phyloP scores from a whole-genome alignment of 768 basidiomycete genomes.

The Guyanaporus albipodus region DNA sequence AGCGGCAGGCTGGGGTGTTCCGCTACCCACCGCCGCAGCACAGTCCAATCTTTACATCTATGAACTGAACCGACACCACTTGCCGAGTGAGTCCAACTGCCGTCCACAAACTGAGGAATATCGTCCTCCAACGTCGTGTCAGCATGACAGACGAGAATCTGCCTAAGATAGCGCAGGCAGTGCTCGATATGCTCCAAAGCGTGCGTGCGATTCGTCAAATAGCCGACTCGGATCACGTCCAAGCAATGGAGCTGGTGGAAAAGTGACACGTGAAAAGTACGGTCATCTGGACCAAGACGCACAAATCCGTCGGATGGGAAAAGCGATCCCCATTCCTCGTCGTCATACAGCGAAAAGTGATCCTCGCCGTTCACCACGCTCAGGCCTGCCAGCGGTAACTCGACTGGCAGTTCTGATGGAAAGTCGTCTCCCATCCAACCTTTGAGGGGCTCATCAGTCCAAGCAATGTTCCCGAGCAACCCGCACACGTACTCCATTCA shows the following conservation, averaged over 20 bases:
- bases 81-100: slow-evolving; percentile 25
- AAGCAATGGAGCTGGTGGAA: slow-evolving; percentile 51
- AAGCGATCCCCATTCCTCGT: slow-evolving; percentile 35
- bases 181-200: slow-evolving; percentile 33
- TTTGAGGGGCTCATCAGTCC: background rate
- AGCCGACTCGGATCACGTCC: slow-evolving; percentile 32
- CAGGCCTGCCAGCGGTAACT: slow-evolving; percentile 28
- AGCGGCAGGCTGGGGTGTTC: slow-evolving; percentile 28
- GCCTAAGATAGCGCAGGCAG: slow-evolving; percentile 39
- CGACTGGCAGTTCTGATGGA: slow-evolving; percentile 31
- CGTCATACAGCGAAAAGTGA: slow-evolving; percentile 31
- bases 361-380: slow-evolving; percentile 22
- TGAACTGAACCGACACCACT: slow-evolving; percentile 32
- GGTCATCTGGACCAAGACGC: slow-evolving; percentile 32
- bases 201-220: slow-evolving; percentile 22
- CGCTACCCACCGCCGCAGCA: slow-evolving; percentile 25
- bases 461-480: background rate
- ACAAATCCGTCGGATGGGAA: slow-evolving; percentile 34
- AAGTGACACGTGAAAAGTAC: slow-evolving; percentile 35
- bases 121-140: slow-evolving; percentile 38
- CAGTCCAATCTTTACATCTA: slow-evolving; percentile 33
- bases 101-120: slow-evolving; percentile 24
- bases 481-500: slow-evolving; percentile 21
- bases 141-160: slow-evolving; percentile 35
- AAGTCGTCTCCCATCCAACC: slow-evolving; percentile 31